These are phyloP conservation scores for Acanthamoeba lugdunensis DNA, from an alignment of 208 protist species.

Conservation along the genomic window DNA sequence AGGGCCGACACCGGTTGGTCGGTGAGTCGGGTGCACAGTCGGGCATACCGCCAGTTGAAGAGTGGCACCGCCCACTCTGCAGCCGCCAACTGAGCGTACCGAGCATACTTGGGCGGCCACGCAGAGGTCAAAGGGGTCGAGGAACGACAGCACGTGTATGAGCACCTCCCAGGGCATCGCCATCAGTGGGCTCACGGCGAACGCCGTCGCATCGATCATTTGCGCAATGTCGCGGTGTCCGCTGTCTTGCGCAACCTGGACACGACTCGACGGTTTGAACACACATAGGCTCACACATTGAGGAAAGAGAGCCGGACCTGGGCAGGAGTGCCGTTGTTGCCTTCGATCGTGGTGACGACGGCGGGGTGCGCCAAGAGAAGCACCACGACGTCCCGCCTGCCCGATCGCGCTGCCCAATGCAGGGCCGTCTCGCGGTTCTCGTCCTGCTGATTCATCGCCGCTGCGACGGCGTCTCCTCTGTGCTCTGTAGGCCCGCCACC, in stretches of 20 bases:
- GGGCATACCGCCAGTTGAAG: no score
- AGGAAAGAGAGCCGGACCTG: not conserved
- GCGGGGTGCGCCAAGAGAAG: not conserved
- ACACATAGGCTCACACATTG: not conserved
- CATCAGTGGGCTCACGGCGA: no score
- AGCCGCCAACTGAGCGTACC: not conserved
- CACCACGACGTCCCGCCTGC: not conserved
- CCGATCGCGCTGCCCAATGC: not conserved
- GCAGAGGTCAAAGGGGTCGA: constrained; percentile 23
- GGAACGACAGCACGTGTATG: not conserved
- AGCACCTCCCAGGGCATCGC: not conserved
- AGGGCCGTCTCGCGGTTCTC: not conserved
- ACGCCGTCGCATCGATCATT: not conserved
- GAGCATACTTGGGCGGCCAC: not conserved
- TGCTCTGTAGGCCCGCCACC: no score
- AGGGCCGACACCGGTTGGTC: no score
- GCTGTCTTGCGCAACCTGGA: not conserved
- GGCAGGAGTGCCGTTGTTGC: not conserved
- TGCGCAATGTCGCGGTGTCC: not conserved
- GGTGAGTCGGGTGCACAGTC: no score
- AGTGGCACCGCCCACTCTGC: no score
- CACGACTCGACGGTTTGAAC: not conserved
- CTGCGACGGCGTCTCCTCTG: no score
- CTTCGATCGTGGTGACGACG: not conserved
- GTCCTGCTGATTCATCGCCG: not conserved